Base-by-base conservation (phyloP, 1,284 basidiomycete genomes). In the Apiotrichum montevideense region DNA sequence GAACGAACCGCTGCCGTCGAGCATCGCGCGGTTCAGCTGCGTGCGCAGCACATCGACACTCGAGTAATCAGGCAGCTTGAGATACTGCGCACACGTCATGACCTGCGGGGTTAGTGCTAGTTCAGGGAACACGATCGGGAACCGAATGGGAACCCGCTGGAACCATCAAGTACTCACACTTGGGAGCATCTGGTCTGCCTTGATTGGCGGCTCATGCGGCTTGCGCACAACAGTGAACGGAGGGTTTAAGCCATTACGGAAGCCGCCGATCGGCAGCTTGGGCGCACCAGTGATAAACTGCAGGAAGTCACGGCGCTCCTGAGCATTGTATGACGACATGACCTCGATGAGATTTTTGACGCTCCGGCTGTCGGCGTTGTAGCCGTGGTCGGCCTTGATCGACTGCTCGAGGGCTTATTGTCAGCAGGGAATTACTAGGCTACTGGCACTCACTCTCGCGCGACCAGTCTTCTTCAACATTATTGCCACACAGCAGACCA, bases 271-370 rank as follows among this genome's bases (percentile, higher is more conserved):
- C 15, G 91, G 91, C 47, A 95, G 74, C 73, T 91, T 92, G 11
- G 90, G 90, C 68, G 93, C 93, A 55, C 96, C 96, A 11, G 96
- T 98, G 65, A 97, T 90, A 72, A 98, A 99, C 72, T 98, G 94
- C 50, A 99, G 79, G 77, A 90, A 98, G 59, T 87, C 86, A 59
- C 96, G 85, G 42, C 95, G 85, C 46, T 85, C 83, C 2, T 82
- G 74, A 21, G 75, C 75, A 66, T 89, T 85, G 69, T 90, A 97
- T 52, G 84, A 82, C 0, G 89, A 80, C 85, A 99, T 90, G 66
- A 94, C 84, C 56, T 88, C 87, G 40, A 97, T 78, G 59, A 99
- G 81, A 69, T 93, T 86, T 46, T 86, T 85, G 64, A 98, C 93
- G 1, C 92, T 85, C 35, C 85, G 84, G 71, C 90, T 95, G 73